Evolutionary conservation across 1,284 basidiomycete species (phyloP).

Genomic region (Austroboletus novae-zelandiae): DNA sequence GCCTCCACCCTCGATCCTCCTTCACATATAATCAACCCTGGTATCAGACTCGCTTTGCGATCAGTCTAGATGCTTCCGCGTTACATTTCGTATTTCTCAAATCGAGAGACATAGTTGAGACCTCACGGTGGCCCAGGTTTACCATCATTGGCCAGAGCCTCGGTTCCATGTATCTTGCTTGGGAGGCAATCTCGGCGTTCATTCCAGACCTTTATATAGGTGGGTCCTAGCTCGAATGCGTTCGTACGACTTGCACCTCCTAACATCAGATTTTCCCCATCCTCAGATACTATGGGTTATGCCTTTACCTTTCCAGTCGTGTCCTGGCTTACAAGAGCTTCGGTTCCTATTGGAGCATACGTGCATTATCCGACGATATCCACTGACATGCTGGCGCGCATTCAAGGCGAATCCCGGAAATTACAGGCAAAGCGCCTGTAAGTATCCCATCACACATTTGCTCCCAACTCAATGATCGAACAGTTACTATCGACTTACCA

Average conservation of each 20-base stretch:
- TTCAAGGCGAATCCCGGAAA: constrained; percentile 75
- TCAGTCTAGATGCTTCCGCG: constrained; percentile 59
- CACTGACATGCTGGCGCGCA: constrained; percentile 89
- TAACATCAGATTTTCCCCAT: constrained; percentile 1
- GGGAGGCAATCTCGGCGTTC: constrained; percentile 74
- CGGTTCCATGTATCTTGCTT: constrained; percentile 82
- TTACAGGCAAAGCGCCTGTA: constrained; percentile 35
- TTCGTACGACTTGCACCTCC: not conserved
- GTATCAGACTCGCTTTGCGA: constrained; percentile 80
- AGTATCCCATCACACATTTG: constrained; percentile 1
- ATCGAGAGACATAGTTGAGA: constrained; percentile 75
- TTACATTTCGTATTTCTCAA: constrained; percentile 80
- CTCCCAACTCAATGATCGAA: constrained; percentile 1
- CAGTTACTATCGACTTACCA: constrained; percentile 90
- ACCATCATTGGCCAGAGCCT: constrained; percentile 91
- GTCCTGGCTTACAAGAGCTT: constrained; percentile 48
- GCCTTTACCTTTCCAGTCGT: constrained; percentile 89
- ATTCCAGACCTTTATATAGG: constrained; percentile 92
- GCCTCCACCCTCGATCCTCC: not conserved
- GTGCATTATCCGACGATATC: constrained; percentile 97
- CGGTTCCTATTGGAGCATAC: constrained; percentile 83
- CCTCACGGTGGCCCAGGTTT: constrained; percentile 81
- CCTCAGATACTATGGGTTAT: constrained; percentile 96
- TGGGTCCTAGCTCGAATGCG: constrained; percentile 32
- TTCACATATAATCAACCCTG: not conserved